phyloP scores from a whole-genome alignment of 305 asterid genomes.

The Plantago coronopus region DNA sequence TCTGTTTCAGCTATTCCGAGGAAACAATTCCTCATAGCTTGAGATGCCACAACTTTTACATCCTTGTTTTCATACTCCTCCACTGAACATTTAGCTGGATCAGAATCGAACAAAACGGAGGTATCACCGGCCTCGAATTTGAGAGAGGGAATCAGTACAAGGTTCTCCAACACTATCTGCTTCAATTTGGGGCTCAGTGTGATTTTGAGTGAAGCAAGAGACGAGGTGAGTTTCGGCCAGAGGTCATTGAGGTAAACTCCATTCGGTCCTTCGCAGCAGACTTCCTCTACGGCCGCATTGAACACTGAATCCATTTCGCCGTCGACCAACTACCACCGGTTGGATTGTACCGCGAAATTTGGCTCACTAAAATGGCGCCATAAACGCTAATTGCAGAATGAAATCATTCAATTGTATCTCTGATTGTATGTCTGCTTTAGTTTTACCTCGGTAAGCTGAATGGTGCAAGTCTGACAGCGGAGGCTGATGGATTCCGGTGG shows the following conservation, averaged over 20 bases:
- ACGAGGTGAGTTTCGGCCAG: constrained; percentile 56
- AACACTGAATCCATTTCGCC: constrained; percentile 59
- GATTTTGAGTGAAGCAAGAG: constrained; percentile 44
- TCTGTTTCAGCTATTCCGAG: constrained; percentile 68
- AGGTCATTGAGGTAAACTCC: constrained; percentile 61
- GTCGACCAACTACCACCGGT: not conserved
- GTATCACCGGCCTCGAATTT: constrained; percentile 38
- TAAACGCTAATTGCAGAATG: no score
- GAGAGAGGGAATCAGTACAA: constrained; percentile 60
- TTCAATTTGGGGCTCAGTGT: constrained; percentile 62
- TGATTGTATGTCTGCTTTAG: no score
- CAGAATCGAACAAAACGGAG: constrained; percentile 24
- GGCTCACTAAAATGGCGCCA: not conserved
- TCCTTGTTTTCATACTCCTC: constrained; percentile 55
- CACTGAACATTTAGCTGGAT: constrained; percentile 32
- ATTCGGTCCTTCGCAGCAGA: constrained; percentile 56
- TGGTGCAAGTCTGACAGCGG: no score
- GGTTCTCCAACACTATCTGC: constrained; percentile 68
- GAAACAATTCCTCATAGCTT: constrained; percentile 59
- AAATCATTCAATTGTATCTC: no score
- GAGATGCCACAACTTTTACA: constrained; percentile 64
- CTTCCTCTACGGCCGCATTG: constrained; percentile 68
- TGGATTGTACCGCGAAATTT: not conserved
- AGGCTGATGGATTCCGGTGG: no score
- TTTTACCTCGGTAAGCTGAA: no score